phyloP scores from a whole-genome alignment of 2,329 filamentous ascomycete species.

The Apiospora rasikravindrae region DNA sequence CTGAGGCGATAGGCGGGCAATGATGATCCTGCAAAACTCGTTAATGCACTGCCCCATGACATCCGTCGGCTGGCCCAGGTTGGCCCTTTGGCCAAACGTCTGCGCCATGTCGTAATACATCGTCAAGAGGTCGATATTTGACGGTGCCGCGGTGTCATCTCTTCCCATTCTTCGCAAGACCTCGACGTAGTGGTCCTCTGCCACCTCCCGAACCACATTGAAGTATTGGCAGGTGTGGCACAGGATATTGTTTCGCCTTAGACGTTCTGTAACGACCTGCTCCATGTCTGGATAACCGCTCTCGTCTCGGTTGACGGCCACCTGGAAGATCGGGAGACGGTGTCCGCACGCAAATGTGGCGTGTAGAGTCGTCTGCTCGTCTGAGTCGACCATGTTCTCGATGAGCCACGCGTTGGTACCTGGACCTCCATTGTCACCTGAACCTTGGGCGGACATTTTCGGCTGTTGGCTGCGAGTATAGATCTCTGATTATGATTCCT shows the following conservation, averaged over 20 bases:
- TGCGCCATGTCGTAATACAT: neutral
- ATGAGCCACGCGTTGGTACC: neutral
- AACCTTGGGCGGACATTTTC: neutral
- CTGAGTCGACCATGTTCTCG: neutral
- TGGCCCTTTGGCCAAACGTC: neutral
- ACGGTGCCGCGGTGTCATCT: neutral
- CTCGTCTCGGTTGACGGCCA: neutral
- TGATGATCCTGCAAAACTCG: neutral
- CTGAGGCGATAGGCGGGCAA: neutral
- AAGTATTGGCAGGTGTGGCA: conserved; percentile 8
- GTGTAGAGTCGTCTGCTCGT: neutral
- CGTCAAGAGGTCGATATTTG: neutral
- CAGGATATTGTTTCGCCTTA: neutral
- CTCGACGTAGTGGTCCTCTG: neutral
- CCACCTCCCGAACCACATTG: neutral
- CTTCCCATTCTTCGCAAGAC: neutral
- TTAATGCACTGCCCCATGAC: neutral
- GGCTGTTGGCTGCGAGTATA: neutral
- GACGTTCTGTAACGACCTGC: neutral
- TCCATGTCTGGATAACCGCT: neutral
- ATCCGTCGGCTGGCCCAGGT: neutral
- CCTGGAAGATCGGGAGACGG: neutral
- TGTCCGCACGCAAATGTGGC: neutral
- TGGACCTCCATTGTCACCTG: neutral
- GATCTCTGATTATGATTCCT: neutral